phyloP scores from a whole-genome alignment of 352 stramenopile genomes.

The Phytopythium boreale region DNA sequence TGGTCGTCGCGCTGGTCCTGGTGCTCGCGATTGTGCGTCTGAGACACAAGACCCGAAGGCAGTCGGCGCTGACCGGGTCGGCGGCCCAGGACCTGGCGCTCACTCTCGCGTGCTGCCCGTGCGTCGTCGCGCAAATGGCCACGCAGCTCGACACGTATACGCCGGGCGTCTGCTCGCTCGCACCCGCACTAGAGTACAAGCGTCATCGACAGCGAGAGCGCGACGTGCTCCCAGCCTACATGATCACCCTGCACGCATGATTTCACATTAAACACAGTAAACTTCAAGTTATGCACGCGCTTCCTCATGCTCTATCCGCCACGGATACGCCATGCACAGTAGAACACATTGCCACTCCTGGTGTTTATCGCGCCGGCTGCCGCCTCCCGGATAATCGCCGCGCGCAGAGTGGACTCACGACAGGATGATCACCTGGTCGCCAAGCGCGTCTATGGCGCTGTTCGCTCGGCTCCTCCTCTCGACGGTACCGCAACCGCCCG shows the following conservation, averaged over 20 bases:
- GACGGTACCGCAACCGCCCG: too few relatives aligned
- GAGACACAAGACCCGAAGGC: conserved; percentile 25
- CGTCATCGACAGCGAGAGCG: conserved; percentile 4
- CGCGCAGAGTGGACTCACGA: too few relatives aligned
- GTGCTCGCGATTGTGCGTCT: conserved; percentile 25
- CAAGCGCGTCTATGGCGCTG: too few relatives aligned
- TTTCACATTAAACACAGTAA: neutral
- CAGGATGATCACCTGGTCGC: neutral
- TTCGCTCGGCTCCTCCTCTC: too few relatives aligned
- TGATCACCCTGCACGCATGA: neutral
- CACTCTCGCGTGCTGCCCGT: conserved; percentile 31
- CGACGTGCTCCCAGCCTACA: conserved; percentile 22
- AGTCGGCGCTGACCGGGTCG: conserved; percentile 40
- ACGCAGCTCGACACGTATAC: conserved; percentile 54
- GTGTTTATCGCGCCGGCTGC: neutral
- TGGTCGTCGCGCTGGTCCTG: conserved; percentile 9
- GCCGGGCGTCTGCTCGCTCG: conserved; percentile 41
- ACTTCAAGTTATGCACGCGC: too few relatives aligned
- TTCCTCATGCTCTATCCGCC: too few relatives aligned
- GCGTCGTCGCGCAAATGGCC: conserved; percentile 55
- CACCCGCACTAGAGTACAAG: neutral
- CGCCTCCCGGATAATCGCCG: neutral
- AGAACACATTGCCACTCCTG: too few relatives aligned
- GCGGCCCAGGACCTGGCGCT: conserved; percentile 14
- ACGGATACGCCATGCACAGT: too few relatives aligned